These are phyloP conservation scores for Apiospora aurea DNA, from an alignment of 2,329 filamentous ascomycete species.

Conservation along the genomic window DNA sequence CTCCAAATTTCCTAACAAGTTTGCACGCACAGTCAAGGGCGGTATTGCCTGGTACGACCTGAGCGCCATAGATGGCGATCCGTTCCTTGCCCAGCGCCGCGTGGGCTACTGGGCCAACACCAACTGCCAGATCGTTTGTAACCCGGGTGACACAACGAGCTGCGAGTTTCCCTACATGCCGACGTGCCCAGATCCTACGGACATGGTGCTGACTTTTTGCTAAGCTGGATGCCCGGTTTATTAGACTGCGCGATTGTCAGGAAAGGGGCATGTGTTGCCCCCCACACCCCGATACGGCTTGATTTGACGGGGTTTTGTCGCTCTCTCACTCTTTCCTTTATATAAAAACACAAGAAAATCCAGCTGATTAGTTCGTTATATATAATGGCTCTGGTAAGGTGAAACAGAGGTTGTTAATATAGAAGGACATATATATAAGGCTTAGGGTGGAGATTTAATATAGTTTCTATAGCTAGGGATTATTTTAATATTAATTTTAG, in stretches of 20 bases:
- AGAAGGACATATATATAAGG: no score
- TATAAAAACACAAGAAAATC: no score
- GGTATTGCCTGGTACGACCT: constrained; percentile 34
- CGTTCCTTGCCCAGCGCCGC: constrained; percentile 31
- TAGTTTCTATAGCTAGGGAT: background rate
- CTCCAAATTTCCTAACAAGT: background rate
- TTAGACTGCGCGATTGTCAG: background rate
- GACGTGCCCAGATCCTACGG: background rate
- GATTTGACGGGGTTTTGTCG: background rate
- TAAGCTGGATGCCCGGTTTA: background rate
- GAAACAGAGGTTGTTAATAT: background rate
- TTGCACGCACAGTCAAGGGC: background rate
- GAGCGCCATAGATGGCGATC: constrained; percentile 33
- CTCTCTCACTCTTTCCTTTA: background rate
- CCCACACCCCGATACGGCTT: background rate
- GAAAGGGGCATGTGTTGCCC: background rate
- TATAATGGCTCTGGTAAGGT: background rate
- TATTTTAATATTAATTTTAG: background rate
- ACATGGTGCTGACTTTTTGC: background rate
- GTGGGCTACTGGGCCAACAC: constrained; percentile 31
- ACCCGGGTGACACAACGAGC: background rate
- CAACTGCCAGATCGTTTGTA: constrained; percentile 31
- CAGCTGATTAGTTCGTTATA: background rate
- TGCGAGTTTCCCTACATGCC: constrained; percentile 33
- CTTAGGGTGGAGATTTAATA: background rate